phyloP scores from a whole-genome alignment of 208 protist species.

The Leishmania amazonensis region DNA sequence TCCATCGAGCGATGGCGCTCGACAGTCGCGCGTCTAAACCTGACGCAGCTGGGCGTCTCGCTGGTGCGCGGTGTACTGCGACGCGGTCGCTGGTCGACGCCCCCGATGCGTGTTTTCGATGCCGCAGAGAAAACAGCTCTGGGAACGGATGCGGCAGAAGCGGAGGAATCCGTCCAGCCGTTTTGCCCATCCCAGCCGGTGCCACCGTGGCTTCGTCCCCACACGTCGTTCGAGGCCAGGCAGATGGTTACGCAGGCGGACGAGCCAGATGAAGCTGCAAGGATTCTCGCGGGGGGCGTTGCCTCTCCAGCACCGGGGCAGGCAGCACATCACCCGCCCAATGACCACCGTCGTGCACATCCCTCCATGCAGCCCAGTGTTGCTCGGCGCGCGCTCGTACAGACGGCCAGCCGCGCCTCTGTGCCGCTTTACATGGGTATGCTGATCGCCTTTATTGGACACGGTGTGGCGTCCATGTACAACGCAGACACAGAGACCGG shows the following conservation, averaged over 20 bases:
- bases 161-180: not conserved
- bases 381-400: conserved; percentile 27
- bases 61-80: conserved; percentile 37
- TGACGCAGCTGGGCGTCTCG: conserved; percentile 35
- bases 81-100: conserved; percentile 2
- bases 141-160: not conserved
- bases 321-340: not conserved
- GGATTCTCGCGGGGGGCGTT: not conserved
- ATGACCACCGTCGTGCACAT: not conserved
- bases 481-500: not conserved
- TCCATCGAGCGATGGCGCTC: conserved; percentile 26
- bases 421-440: conserved; percentile 35
- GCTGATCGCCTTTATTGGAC: conserved; percentile 32
- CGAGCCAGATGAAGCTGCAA: not conserved
- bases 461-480: conserved; percentile 34
- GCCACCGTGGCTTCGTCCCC: not conserved
- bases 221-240: not conserved
- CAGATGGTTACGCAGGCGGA: not conserved
- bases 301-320: not conserved
- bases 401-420: conserved; percentile 19
- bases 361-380: not conserved
- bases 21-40: conserved; percentile 21
- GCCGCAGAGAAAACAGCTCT: not conserved
- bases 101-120: conserved; percentile 19
- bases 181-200: not conserved